Percentiles rank a stretch among this genome's conserved stretches.
These are phyloP conservation scores for Eucalyptus cloeziana DNA, from an alignment of 345 rosid species.

Conservation along the genomic window DNA sequence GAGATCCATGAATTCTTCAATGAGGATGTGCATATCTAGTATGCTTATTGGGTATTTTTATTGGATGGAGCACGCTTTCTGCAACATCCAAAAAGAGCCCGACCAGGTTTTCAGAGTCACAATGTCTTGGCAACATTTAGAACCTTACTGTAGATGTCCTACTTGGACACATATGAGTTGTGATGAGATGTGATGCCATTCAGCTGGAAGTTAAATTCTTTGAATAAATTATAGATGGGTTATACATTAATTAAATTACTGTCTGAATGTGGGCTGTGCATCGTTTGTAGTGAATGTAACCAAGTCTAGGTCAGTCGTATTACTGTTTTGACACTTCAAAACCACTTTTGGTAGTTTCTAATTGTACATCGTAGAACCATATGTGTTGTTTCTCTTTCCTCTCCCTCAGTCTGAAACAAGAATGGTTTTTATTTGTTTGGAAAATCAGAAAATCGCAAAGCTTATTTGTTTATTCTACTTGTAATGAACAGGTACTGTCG, in stretches of 20 bases:
- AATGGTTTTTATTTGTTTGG: not conserved
- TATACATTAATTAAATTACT: not conserved
- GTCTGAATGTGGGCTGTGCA: not conserved
- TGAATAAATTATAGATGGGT: not conserved
- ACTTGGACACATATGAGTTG: not conserved
- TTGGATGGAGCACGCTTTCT: not conserved
- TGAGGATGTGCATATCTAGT: not conserved
- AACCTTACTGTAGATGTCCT: not conserved
- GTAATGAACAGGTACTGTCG: constrained; percentile 28
- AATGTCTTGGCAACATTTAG: not conserved
- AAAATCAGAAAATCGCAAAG: not conserved
- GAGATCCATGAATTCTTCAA: not conserved
- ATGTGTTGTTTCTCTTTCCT: not conserved
- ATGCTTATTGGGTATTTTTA: not conserved
- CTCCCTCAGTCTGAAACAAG: not conserved
- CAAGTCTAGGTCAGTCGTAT: not conserved
- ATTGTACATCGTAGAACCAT: not conserved
- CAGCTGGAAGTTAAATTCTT: not conserved
- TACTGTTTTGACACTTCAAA: not conserved
- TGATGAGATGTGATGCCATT: not conserved
- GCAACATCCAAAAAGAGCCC: not conserved
- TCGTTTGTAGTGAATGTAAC: not conserved
- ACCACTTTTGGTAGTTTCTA: not conserved
- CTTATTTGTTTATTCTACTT: not conserved
- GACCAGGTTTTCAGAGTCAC: not conserved